phyloP scores from a whole-genome alignment of 305 asterid species.

The Fraxinus floribunda region DNA sequence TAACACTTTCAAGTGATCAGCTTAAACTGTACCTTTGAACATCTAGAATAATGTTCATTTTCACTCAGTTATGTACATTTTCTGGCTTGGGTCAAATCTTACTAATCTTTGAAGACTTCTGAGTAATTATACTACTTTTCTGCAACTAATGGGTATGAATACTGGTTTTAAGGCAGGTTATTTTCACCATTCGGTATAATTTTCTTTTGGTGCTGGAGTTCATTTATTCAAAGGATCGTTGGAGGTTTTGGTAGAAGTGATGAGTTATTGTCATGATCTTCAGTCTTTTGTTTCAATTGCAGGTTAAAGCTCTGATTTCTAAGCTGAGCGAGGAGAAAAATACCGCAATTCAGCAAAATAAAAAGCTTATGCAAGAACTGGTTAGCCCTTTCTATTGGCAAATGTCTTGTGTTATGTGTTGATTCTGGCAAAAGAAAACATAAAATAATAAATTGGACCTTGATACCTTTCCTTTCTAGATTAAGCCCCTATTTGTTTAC shows the following conservation, averaged over 20 bases:
- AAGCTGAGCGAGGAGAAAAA: conserved; percentile 63
- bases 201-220: background rate
- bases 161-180: background rate
- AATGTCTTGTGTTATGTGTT: conserved; percentile 2
- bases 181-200: background rate
- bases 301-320: conserved; percentile 57
- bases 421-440: background rate
- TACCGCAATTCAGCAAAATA: conserved; percentile 52
- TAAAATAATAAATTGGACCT: background rate
- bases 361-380: conserved; percentile 66
- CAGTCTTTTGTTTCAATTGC: conserved; percentile 19
- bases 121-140: background rate
- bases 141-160: background rate
- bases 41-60: background rate
- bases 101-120: background rate
- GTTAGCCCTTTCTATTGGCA: conserved; percentile 30
- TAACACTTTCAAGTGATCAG: background rate
- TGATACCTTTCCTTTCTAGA: background rate
- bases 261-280: background rate
- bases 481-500: background rate
- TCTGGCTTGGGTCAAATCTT: background rate
- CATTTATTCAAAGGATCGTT: background rate
- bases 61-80: background rate
- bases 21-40: background rate
- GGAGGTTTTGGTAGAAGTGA: background rate